Evolutionary conservation across 2,329 filamentous ascomycete species (phyloP).

Genomic region (Talaromyces islandicus): DNA sequence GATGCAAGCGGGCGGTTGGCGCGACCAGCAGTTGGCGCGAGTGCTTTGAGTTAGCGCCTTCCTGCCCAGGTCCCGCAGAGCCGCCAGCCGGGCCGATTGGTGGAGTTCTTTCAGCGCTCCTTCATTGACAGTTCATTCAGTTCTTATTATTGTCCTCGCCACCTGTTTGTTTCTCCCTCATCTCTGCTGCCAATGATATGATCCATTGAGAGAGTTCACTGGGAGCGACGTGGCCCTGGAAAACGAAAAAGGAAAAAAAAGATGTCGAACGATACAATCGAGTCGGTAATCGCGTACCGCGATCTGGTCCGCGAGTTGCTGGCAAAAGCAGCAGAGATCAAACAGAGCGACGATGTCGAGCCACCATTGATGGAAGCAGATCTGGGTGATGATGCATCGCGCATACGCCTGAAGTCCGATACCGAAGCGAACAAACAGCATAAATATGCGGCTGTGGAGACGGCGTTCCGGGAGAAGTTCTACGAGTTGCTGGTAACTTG

Average conservation of each 20-base stretch:
- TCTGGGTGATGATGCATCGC: conserved; percentile 34
- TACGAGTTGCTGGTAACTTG: conserved; percentile 68
- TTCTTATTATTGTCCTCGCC: not conserved
- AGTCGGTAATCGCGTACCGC: conserved; percentile 40
- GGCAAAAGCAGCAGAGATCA: conserved; percentile 52
- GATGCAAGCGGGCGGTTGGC: conserved; percentile 2
- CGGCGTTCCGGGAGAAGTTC: conserved; percentile 74
- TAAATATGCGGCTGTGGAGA: conserved; percentile 68
- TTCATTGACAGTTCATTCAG: not conserved
- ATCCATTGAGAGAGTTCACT: not conserved
- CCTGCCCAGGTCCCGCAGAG: conserved; percentile 23
- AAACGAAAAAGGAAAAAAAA: not conserved
- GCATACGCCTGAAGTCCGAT: conserved; percentile 30
- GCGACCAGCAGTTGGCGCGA: conserved; percentile 4
- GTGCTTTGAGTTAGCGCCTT: conserved; percentile 13
- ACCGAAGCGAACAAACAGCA: conserved; percentile 42
- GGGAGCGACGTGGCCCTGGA: not conserved
- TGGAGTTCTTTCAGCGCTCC: conserved; percentile 8
- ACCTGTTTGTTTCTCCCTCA: not conserved
- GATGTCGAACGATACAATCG: conserved; percentile 26
- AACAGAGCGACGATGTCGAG: conserved; percentile 59
- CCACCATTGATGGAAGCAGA: conserved; percentile 68
- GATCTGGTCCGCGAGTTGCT: conserved; percentile 54
- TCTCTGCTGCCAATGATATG: not conserved
- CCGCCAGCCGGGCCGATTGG: conserved; percentile 19